These are phyloP conservation scores for Pleurotus eryngii DNA, from an alignment of 768 basidiomycete genomes.

Conservation along the genomic window DNA sequence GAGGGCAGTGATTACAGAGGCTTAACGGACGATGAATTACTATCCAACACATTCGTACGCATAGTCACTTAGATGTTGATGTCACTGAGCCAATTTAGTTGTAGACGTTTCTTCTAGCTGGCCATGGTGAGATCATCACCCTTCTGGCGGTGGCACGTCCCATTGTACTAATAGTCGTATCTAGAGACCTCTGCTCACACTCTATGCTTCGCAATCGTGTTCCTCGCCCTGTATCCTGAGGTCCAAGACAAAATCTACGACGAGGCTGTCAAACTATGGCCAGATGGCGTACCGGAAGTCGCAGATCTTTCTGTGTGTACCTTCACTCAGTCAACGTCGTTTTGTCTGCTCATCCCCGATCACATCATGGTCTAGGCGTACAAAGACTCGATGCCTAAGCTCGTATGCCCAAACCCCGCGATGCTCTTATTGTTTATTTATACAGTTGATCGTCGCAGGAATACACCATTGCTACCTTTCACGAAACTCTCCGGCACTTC, in stretches of 20 bases:
- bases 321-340: not conserved
- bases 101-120: slow-evolving; percentile 46
- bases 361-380: slow-evolving; percentile 28
- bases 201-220: slow-evolving; percentile 36
- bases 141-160: not conserved
- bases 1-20: slow-evolving; percentile 21
- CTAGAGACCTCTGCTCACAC: slow-evolving; percentile 47
- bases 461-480: slow-evolving; percentile 39
- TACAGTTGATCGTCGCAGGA: slow-evolving; percentile 23
- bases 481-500: slow-evolving; percentile 44
- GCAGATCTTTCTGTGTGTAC: slow-evolving; percentile 24
- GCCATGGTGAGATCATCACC: slow-evolving; percentile 33
- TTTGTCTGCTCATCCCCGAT: not conserved
- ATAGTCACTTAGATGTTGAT: not conserved
- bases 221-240: slow-evolving; percentile 49
- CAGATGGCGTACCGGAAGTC: slow-evolving; percentile 26
- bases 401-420: slow-evolving; percentile 22
- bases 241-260: slow-evolving; percentile 43
- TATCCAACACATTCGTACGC: slow-evolving; percentile 34
- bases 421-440: not conserved
- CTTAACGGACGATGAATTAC: slow-evolving; percentile 31
- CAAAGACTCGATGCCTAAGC: slow-evolving; percentile 32
- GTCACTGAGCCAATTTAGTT: not conserved
- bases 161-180: not conserved
- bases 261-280: slow-evolving; percentile 38